Evolutionary conservation across 441 rosid species (phyloP).

Genomic region (Erodium chrysanthum): DNA sequence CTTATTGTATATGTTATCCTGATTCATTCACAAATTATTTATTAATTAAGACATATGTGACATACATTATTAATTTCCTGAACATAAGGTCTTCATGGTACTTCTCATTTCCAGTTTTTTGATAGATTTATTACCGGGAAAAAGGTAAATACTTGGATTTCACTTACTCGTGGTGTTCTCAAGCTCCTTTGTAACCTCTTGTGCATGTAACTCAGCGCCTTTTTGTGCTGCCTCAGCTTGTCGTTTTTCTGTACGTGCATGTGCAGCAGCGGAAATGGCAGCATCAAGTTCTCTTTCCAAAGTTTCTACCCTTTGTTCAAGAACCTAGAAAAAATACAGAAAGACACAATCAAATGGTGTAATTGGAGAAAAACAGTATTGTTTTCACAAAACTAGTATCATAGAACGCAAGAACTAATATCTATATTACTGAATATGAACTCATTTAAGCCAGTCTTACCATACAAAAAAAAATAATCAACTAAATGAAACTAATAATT

Average conservation of each 20-base stretch:
- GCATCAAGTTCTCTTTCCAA: slow-evolving; percentile 89
- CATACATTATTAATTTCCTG: neutral
- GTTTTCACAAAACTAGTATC: neutral
- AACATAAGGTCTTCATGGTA: neutral
- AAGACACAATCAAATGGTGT: neutral
- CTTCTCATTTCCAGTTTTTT: neutral
- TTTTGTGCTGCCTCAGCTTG: slow-evolving; percentile 86
- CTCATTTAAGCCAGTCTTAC: neutral
- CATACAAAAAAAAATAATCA: neutral
- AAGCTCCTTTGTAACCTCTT: slow-evolving; percentile 71
- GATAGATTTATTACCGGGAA: neutral
- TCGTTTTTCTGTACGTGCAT: slow-evolving; percentile 73
- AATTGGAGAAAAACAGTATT: neutral
- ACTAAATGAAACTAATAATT: neutral
- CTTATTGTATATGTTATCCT: neutral
- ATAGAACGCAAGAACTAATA: neutral
- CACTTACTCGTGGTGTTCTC: slow-evolving; percentile 82
- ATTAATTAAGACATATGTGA: neutral
- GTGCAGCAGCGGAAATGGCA: slow-evolving; percentile 84
- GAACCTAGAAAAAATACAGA: slow-evolving; percentile 38
- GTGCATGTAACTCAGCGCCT: slow-evolving; percentile 68
- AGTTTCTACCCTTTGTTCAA: slow-evolving; percentile 88
- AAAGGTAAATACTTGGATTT: neutral
- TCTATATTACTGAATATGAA: neutral
- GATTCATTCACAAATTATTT: neutral